Percentiles rank a stretch among this genome's conserved stretches.
These are phyloP conservation scores for Candida neerlandica DNA, from an alignment of 1,139 yeast species.

Conservation along the genomic window DNA sequence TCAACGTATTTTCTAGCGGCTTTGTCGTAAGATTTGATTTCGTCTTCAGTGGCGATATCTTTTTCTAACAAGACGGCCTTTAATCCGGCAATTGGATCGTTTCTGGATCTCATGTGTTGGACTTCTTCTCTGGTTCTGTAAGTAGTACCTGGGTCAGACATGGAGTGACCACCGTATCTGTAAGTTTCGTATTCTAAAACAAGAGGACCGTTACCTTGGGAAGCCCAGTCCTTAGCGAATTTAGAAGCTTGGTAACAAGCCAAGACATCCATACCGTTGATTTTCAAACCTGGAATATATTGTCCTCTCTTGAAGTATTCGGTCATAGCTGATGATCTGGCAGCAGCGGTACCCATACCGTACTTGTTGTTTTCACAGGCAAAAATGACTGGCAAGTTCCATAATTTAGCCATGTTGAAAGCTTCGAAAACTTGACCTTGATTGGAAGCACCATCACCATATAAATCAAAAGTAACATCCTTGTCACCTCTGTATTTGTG, in stretches of 20 bases:
- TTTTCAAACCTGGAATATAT: constrained; percentile 97
- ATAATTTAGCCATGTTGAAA: constrained; percentile 97
- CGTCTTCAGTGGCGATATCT: constrained; percentile 88
- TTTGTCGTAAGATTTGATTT: constrained; percentile 91
- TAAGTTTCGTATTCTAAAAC: constrained; percentile 97
- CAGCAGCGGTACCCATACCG: constrained; percentile 99
- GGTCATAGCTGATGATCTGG: constrained; percentile 94
- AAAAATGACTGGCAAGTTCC: constrained; percentile 93
- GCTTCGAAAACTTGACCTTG: constrained; percentile 99
- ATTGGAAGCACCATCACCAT: constrained; percentile 99
- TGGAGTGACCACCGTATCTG: constrained; percentile 99
- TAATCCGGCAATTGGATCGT: constrained; percentile 96
- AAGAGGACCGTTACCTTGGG: constrained; percentile 92
- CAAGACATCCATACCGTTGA: constrained; percentile 97
- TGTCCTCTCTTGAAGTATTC: constrained; percentile 99
- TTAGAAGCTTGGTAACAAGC: constrained; percentile 95
- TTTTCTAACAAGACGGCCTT: constrained; percentile 82
- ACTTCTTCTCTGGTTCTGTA: constrained; percentile 99
- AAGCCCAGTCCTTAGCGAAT: constrained; percentile 96
- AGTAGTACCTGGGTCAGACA: constrained; percentile 99
- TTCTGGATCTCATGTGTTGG: constrained; percentile 98
- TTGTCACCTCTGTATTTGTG: constrained; percentile 88
- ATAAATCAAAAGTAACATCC: constrained; percentile 82
- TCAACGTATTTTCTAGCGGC: constrained; percentile 94
- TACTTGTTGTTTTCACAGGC: constrained; percentile 99